Conservation (phyloP, 2,329 filamentous ascomycete genomes). For the Diplocarpon rosae region DNA sequence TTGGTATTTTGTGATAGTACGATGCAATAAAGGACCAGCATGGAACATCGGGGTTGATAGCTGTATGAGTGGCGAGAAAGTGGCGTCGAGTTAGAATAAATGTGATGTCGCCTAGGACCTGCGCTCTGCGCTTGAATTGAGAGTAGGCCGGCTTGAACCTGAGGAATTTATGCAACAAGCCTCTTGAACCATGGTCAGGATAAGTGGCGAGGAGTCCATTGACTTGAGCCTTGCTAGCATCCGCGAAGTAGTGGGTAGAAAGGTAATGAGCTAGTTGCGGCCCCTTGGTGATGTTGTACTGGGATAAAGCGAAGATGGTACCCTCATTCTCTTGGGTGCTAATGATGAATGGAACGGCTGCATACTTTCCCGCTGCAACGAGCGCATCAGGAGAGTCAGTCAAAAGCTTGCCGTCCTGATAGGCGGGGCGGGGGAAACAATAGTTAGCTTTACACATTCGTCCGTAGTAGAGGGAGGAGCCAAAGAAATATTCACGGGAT, state of each 20-base stretch:
- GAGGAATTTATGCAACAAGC: constrained; percentile 59
- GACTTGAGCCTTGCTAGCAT: constrained; percentile 40
- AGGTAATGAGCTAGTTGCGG: constrained; percentile 52
- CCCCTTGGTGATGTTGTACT: constrained; percentile 52
- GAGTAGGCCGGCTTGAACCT: constrained; percentile 68
- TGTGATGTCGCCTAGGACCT: constrained; percentile 62
- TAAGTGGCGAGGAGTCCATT: constrained; percentile 50
- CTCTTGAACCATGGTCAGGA: constrained; percentile 33
- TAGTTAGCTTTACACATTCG: background rate
- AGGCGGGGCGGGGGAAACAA: no score
- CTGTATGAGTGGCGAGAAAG: constrained; percentile 40
- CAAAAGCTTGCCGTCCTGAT: constrained; percentile 46
- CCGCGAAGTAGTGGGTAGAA: constrained; percentile 44
- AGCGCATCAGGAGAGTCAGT: constrained; percentile 52
- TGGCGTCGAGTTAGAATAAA: constrained; percentile 61
- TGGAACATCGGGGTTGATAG: constrained; percentile 44
- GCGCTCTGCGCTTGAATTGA: constrained; percentile 64
- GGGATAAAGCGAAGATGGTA: constrained; percentile 60
- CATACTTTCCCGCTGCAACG: constrained; percentile 39
- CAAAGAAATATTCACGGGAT: no score
- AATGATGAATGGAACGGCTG: constrained; percentile 51
- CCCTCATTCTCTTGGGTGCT: constrained; percentile 75
- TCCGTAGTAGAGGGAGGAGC: no score
- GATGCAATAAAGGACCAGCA: constrained; percentile 65
- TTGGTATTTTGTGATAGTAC: constrained; percentile 58